A percentile compares a stretch with the other conserved stretches of the same genome.
phyloP scores from a whole-genome alignment of 306 rosid genomes.

The Senna tora region DNA sequence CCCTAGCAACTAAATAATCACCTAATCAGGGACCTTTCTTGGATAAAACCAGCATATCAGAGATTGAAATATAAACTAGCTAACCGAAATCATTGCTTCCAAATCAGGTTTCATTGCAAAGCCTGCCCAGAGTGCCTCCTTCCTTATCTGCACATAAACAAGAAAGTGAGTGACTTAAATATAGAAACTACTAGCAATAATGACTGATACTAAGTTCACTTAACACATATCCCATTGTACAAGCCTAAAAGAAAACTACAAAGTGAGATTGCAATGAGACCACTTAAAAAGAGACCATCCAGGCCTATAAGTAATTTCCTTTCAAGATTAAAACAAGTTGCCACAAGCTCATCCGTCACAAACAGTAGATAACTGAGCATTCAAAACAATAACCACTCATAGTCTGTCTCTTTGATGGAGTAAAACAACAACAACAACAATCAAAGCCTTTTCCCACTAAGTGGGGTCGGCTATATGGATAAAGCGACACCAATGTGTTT shows the following conservation, averaged over 20 bases:
- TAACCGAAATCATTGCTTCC: constrained; percentile 85
- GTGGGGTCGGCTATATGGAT: too few relatives aligned
- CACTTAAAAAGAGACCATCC: constrained; percentile 13
- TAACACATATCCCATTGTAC: constrained; percentile 17
- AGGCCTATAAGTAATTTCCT: not conserved
- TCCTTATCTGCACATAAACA: constrained; percentile 67
- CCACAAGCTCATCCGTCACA: too few relatives aligned
- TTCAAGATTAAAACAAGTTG: not conserved
- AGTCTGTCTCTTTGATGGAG: not conserved
- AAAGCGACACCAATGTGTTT: too few relatives aligned
- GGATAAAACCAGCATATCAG: not conserved
- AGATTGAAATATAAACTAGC: constrained; percentile 40
- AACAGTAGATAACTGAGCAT: too few relatives aligned
- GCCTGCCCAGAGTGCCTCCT: constrained; percentile 97
- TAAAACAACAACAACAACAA: too few relatives aligned
- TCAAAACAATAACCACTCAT: too few relatives aligned
- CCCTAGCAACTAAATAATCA: constrained; percentile 15
- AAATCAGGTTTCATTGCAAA: constrained; percentile 78
- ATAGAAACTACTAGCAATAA: constrained; percentile 29
- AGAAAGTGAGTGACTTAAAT: constrained; percentile 37
- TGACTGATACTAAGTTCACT: constrained; percentile 31
- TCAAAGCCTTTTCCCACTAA: too few relatives aligned
- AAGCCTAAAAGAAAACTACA: constrained; percentile 19
- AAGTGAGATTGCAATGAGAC: constrained; percentile 13
- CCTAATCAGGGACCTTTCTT: not conserved